These are phyloP conservation scores for Leptographium procerum DNA, from an alignment of 2,329 filamentous ascomycete species.

Conservation along the genomic window DNA sequence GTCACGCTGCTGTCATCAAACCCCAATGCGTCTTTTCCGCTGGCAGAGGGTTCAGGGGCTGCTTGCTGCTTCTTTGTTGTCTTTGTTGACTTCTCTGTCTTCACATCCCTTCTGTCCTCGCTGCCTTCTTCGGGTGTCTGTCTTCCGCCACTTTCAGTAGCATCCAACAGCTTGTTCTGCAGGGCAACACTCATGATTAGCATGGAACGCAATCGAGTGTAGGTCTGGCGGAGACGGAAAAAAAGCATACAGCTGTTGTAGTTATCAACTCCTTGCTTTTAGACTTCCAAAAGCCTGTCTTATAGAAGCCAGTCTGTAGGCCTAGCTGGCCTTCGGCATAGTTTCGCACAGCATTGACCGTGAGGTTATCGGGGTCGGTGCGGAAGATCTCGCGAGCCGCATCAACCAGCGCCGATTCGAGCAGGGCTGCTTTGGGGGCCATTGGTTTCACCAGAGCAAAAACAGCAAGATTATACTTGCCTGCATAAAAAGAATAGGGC, in stretches of 20 bases:
- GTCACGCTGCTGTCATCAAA: neutral
- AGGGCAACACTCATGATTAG: neutral
- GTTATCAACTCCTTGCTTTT: conserved; percentile 49
- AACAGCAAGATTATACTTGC: neutral
- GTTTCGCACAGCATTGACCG: conserved; percentile 46
- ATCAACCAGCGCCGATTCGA: conserved; percentile 35
- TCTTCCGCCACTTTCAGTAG: neutral
- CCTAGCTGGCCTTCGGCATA: conserved; percentile 35
- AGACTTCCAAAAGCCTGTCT: conserved; percentile 39
- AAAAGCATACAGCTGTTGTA: conserved; percentile 35
- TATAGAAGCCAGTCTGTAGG: conserved; percentile 41
- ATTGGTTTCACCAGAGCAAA: conserved; percentile 16
- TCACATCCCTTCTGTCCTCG: neutral
- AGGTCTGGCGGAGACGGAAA: neutral
- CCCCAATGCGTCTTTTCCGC: conserved; percentile 8
- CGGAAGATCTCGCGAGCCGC: conserved; percentile 35
- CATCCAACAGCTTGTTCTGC: conserved; percentile 7
- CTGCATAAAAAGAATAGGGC: neutral
- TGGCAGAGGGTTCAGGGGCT: conserved; percentile 4
- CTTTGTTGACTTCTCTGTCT: neutral
- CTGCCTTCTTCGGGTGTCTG: conserved; percentile 3
- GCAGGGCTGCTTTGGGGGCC: conserved; percentile 27
- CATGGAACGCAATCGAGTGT: neutral
- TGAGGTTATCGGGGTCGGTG: conserved; percentile 32
- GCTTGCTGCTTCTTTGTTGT: conserved; percentile 13